phyloP scores from a whole-genome alignment of 305 asterid genomes.

The Salvia sclarea region DNA sequence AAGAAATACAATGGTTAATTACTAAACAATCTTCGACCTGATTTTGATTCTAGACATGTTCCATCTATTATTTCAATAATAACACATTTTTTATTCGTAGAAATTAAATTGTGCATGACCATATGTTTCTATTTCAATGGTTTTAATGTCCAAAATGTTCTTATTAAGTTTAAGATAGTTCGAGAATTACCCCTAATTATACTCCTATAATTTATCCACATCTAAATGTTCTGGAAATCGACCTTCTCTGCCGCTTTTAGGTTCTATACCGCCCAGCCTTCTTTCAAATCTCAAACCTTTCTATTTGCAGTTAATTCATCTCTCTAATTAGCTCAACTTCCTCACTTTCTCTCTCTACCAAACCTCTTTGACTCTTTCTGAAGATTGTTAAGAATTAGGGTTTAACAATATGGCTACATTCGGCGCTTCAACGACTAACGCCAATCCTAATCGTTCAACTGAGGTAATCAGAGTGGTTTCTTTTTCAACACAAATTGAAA shows the following conservation, averaged over 20 bases:
- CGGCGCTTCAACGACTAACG: conserved; percentile 35
- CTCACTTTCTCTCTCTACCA: background rate
- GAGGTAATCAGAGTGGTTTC: conserved; percentile 35
- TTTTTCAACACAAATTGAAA: background rate
- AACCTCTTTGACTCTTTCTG: background rate
- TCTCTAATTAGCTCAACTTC: background rate
- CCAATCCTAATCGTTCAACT: conserved; percentile 44
- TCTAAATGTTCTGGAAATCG: background rate
- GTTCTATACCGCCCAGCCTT: background rate
- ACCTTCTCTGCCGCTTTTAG: background rate
- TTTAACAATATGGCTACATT: conserved; percentile 40
- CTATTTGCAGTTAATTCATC: background rate
- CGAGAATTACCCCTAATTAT: no score
- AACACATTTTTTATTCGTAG: no score
- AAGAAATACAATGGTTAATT: no score
- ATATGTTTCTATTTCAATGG: no score
- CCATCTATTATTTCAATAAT: no score
- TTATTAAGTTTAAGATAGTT: no score
- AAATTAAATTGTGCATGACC: no score
- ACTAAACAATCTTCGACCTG: no score
- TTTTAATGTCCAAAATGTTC: no score
- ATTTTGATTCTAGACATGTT: no score
- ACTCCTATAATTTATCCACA: no score
- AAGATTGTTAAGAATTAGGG: conserved; percentile 33
- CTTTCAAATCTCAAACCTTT: conserved; percentile 10